Base-by-base conservation (phyloP, 495 filamentous ascomycete genomes). In the Aspergillus sclerotiicarbonarius region DNA sequence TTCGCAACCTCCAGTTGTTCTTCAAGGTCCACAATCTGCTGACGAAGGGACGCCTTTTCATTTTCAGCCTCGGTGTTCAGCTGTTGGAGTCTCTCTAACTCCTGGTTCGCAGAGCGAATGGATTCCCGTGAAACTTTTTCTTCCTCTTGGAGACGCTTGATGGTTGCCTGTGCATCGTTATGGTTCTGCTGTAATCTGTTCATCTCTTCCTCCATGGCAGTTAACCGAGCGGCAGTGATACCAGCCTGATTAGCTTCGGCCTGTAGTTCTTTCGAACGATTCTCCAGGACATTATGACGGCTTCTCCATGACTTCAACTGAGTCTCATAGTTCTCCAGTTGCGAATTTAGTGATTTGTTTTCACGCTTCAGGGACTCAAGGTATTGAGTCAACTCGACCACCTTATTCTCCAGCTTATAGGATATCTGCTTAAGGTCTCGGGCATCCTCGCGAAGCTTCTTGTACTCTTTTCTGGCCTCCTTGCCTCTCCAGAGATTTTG, bases 381-480 rank as follows among this genome's bases (percentile, higher is more conserved):
- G 51, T 88, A 88, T 72, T 99, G 95, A 9, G 95, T 99, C 63
- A 99, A 80, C 76, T 99, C 95, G 53, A 97, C 90, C 54, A 98
- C 94, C 83, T 98, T 98, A 80, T 98, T 97, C 79, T 98, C 95
- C 66, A 98, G 75, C 78, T 95, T 98, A 78, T 98, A 98, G 13
- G 92, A 97, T 62, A 98, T 98, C 71, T 97, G 91, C 77, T 96
- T 96, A 64, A 98, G 84, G 80, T 98, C 94, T 66, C 95, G 88
- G 39, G 94, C 92, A 71, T 98, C 95, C 71, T 96, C 93, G 51
- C 95, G 90, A 53, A 96, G 72, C 44, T 70, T 85, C 84, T 96
- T 97, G 80, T 98, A 98, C 51, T 81, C 84, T 53, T 79, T 82
- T 58, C 95, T 83, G 54, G 94, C 95, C 60, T 77, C 63, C 76